Percentiles rank a stretch among this genome's conserved stretches.
These are phyloP conservation scores for Irpex sp. DNA, from an alignment of 1,284 basidiomycete species.

Conservation along the genomic window DNA sequence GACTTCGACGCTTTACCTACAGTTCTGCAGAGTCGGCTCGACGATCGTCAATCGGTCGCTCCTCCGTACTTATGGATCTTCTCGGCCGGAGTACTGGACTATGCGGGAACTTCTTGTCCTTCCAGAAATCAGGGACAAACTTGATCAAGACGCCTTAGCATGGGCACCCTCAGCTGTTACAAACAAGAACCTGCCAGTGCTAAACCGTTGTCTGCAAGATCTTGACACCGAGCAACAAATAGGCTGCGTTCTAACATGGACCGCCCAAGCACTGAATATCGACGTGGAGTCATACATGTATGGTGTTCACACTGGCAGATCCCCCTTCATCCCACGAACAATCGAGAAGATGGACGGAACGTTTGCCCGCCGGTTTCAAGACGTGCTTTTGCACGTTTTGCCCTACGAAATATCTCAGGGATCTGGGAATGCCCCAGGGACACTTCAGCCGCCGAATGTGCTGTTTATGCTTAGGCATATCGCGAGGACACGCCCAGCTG, in stretches of 20 bases:
- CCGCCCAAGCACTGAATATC: neutral
- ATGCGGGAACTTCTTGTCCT: neutral
- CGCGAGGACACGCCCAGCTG: neutral
- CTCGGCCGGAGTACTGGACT: neutral
- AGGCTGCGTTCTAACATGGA: neutral
- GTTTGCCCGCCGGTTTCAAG: neutral
- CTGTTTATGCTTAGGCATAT: neutral
- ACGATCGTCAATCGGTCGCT: neutral
- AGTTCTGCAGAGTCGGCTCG: neutral
- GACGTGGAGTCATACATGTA: neutral
- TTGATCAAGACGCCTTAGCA: neutral
- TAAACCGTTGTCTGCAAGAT: neutral
- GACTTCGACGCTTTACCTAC: neutral
- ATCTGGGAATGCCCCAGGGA: neutral
- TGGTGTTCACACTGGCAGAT: neutral
- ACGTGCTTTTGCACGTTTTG: neutral
- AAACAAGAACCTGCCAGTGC: neutral
- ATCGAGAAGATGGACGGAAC: neutral
- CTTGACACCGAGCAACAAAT: neutral
- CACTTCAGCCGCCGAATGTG: neutral
- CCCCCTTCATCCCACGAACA: neutral
- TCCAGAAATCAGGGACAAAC: neutral
- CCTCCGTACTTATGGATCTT: neutral
- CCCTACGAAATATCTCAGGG: neutral
- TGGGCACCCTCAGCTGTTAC: neutral